Percentiles rank a stretch among this genome's conserved stretches.
These are phyloP conservation scores for Pseudopyrenochaeta lycopersici DNA, from an alignment of 2,329 filamentous ascomycete species.

Conservation along the genomic window DNA sequence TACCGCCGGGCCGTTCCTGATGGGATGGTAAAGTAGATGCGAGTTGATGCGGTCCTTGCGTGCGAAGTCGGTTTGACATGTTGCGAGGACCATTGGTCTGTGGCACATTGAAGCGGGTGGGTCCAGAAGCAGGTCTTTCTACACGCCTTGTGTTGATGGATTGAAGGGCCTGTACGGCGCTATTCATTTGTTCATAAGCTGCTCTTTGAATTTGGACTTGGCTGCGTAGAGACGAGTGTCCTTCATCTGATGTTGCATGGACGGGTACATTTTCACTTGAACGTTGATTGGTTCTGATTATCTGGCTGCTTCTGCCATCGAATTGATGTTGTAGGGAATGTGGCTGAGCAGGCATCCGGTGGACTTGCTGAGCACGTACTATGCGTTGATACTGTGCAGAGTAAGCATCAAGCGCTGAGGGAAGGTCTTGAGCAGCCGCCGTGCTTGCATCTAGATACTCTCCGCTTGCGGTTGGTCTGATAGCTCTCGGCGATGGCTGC, in stretches of 20 bases:
- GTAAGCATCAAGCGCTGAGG: constrained; percentile 39
- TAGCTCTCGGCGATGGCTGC: constrained; percentile 1
- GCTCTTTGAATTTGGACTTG: constrained; percentile 25
- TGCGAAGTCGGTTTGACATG: constrained; percentile 17
- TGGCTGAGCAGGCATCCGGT: background rate
- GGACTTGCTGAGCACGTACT: constrained; percentile 7
- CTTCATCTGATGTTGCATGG: constrained; percentile 1
- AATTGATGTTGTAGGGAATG: background rate
- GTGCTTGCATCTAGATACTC: constrained; percentile 22
- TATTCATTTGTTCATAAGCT: constrained; percentile 25
- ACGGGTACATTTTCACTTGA: constrained; percentile 35
- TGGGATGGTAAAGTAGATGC: constrained; percentile 1
- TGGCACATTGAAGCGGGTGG: constrained; percentile 19
- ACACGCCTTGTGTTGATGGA: constrained; percentile 1
- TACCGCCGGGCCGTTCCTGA: background rate
- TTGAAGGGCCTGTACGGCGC: constrained; percentile 12
- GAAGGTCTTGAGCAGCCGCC: constrained; percentile 27
- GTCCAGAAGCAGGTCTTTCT: constrained; percentile 2
- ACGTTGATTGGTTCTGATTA: constrained; percentile 17
- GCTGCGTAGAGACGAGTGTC: constrained; percentile 1
- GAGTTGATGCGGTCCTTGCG: background rate
- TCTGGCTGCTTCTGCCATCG: constrained; percentile 7
- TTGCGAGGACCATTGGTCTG: constrained; percentile 16
- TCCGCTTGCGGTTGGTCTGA: constrained; percentile 5
- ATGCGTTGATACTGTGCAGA: constrained; percentile 23